Evolutionary conservation across 768 basidiomycete genomes (phyloP), one percentile per base, ranked within the genome.

Genomic region (Termitomyces sp.): DNA sequence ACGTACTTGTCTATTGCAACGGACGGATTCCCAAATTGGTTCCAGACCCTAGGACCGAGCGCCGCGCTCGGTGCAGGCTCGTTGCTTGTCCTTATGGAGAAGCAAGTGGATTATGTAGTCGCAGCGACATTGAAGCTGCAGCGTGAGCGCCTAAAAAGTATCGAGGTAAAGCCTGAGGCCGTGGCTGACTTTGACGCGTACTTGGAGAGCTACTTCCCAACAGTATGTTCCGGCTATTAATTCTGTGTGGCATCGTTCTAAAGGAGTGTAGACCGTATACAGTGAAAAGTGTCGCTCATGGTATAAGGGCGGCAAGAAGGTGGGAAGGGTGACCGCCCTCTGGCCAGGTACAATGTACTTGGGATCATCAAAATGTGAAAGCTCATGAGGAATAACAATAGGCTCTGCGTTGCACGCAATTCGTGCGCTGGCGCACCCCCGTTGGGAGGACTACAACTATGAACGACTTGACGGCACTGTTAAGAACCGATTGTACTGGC

Each of bases 1-100:
- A 78, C 82, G 4, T 89, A 89, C 64, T 73, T 88, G 7, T 73
- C 80, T 7, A 63, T 86, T 31, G 76, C 79, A 20, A 75, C 82
- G 20, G 80, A 85, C 43, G 83, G 80, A 7, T 86, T 87, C 67
- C 86, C 87, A n/a, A 88, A 86, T 66, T 81, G 78, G 77, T 86
- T 86, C 72, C 71, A 77, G 52, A 63, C 70, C 18, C 61, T 80
- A 10, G 85, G 85, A 0, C 85, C 86, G 2, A 85, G 84, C 62
- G 73, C 81, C 0, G 74, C 60, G 7, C 76, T 85, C 15, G 82
- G 81, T 3, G 72, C 78, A 0, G 83, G 84, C 0, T 80, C 80
- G 16, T 65, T 87, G n/a, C 63, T 85, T 3, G 65, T 81, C 20
- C 38, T 86, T 0, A 71, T 83, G 33, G 84, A 87, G 65, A 68